These are phyloP conservation scores for Cryptosporidium meleagridis DNA, from an alignment of 169 alveolate genomes.

Conservation along the genomic window DNA sequence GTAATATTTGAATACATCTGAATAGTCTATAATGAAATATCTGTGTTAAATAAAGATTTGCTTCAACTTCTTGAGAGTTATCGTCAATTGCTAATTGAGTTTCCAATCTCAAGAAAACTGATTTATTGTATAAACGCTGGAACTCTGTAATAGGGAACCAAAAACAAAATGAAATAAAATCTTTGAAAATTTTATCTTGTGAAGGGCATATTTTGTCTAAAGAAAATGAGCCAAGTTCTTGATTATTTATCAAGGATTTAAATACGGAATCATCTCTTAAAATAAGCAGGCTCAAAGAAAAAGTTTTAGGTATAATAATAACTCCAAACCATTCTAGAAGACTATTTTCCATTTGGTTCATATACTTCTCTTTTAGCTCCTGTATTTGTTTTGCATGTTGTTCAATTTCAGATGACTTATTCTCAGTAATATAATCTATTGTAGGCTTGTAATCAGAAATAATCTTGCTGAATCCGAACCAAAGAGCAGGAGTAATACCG, in stretches of 20 bases:
- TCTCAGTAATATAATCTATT: conserved; percentile 47
- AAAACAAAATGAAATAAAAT: conserved; percentile 27
- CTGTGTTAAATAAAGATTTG: not conserved
- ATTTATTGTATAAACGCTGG: conserved; percentile 16
- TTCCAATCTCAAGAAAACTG: not conserved
- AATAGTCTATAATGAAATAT: conserved; percentile 48
- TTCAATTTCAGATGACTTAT: conserved; percentile 9
- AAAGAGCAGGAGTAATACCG: conserved; percentile 36
- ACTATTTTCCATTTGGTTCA: conserved; percentile 59
- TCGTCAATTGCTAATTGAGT: not conserved
- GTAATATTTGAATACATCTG: conserved; percentile 41
- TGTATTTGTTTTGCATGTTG: conserved; percentile 19
- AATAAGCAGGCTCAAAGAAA: not conserved
- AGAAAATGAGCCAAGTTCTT: not conserved
- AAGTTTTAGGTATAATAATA: not conserved
- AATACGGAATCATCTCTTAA: conserved; percentile 39
- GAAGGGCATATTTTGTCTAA: not conserved
- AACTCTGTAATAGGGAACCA: conserved; percentile 64
- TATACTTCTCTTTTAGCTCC: conserved; percentile 19
- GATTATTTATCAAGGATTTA: not conserved
- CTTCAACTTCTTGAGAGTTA: not conserved
- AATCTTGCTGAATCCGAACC: conserved; percentile 51
- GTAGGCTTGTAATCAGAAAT: conserved; percentile 38
- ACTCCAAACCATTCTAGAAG: conserved; percentile 60
- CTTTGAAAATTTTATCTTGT: not conserved